phyloP scores from a whole-genome alignment of 768 basidiomycete species.

The Cubamyces lactineus region DNA sequence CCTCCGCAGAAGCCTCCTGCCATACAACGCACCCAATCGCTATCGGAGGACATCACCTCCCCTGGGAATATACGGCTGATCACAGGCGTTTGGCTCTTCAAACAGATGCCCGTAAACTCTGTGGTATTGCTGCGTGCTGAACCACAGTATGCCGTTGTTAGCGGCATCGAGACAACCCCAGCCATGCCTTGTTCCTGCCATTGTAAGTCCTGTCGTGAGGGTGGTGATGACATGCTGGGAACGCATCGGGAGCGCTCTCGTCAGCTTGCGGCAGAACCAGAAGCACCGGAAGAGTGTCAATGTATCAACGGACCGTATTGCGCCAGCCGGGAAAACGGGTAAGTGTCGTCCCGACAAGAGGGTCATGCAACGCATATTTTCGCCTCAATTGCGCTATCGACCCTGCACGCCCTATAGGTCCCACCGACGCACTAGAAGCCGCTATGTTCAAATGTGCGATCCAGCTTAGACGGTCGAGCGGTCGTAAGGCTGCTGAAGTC shows the following conservation, averaged over 20 bases:
- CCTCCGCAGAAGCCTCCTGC: not conserved
- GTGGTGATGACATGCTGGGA: not conserved
- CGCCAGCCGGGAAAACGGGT: conserved; percentile 1
- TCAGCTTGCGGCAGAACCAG: not conserved
- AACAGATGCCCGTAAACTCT: not conserved
- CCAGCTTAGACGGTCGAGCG: not conserved
- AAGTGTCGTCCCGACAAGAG: not conserved
- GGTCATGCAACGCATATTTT: not conserved
- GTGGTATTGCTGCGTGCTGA: no score
- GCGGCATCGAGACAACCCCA: not conserved
- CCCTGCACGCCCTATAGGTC: not conserved
- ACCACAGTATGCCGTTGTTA: no score
- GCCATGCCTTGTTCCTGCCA: not conserved
- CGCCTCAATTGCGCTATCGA: not conserved
- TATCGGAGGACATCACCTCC: conserved; percentile 6
- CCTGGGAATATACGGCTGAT: conserved; percentile 1
- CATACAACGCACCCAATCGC: conserved; percentile 9
- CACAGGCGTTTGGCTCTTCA: not conserved
- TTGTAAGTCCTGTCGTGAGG: not conserved
- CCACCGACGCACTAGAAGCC: not conserved
- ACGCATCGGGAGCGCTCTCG: conserved; percentile 7
- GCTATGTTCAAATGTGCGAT: not conserved
- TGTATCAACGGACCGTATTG: not conserved
- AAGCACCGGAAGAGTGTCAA: conserved; percentile 4
- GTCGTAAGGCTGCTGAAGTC: conserved; percentile 2